Evolutionary conservation across 1,284 basidiomycete species (phyloP).

Genomic region (Trichosporon coremiiforme): DNA sequence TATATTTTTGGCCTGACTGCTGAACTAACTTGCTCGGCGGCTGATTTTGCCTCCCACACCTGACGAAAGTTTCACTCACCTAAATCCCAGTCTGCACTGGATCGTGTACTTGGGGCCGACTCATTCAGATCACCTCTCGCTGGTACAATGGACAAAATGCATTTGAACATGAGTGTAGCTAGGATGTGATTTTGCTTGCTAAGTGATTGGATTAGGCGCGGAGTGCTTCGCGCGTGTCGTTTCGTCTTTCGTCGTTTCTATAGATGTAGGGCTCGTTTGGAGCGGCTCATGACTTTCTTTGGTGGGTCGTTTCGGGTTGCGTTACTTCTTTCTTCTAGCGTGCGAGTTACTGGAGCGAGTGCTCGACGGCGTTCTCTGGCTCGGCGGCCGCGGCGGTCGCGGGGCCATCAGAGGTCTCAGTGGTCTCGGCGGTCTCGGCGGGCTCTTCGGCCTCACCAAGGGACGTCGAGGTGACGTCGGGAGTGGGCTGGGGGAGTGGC

Average conservation of each 20-base stretch:
- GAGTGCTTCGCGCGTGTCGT: not conserved
- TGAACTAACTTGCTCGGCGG: no score
- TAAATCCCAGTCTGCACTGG: no score
- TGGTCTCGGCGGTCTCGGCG: no score
- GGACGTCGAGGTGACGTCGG: not conserved
- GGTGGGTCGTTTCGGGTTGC: not conserved
- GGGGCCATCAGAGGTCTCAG: no score
- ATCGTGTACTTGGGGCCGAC: no score
- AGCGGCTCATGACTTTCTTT: no score
- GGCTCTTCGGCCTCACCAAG: not conserved
- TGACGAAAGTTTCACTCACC: no score
- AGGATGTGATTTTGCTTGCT: not conserved
- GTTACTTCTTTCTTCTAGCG: not conserved
- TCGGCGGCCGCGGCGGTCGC: not conserved
- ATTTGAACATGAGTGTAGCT: constrained; percentile 10
- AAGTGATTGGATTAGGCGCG: not conserved
- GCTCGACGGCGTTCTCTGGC: not conserved
- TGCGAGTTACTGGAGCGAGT: not conserved
- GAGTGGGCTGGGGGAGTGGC: not conserved
- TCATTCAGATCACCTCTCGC: no score
- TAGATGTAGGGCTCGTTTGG: not conserved
- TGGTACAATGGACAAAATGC: constrained; percentile 15
- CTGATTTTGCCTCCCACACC: no score
- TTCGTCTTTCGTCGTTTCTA: not conserved
- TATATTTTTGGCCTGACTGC: no score